Base-by-base conservation (phyloP, 1,139 yeast species). In the Geotrichum macrosporum region DNA sequence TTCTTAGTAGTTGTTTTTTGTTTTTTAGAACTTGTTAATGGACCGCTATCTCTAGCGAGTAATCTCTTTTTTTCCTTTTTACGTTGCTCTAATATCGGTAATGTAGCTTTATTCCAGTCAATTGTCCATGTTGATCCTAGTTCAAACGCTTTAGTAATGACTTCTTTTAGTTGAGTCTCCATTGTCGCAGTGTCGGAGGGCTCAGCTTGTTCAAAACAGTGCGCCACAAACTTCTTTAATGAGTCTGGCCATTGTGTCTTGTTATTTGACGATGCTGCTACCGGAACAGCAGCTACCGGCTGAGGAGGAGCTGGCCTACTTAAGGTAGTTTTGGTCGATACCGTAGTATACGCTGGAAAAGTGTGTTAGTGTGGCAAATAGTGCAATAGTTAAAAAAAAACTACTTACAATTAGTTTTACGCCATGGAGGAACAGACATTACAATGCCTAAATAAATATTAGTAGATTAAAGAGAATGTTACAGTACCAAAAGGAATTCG, bases 71-170 rank as follows among this genome's bases (percentile, higher is more conserved):
- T 42, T 42, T 38, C 49, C 43, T 46, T 34, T 26, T 40, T 44
- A 18, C 63, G 51, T 38, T 48, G 45, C 35, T 57, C 58, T 33
- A 81, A 58, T 1, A 78, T 61, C 0, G 92, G 89, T 1, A 84
- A 55, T 26, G 66, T 66, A 61, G 79, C 84, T 8, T 52, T 57
- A 8, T 59, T 61, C 94, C 94, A 84, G 56, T 82, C 76, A 53
- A 79, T 81, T 1, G 64, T 57, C 70, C 76, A 72, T 3, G 83
- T 60, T 35, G 70, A 70, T 13, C 70, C 67, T 35, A 68, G 63
- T 3, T 64, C 65, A 38, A 75, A 71, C 0, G 89, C 88, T 47
- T 61, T 57, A 44, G 77, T 71, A 24, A 80, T 71, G 29, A 77
- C 60, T 18, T 62, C 58, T 53, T 73, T 78, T 36, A 80, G 63